Base-by-base conservation (phyloP, 345 rosid genomes). In the Populus pruinosa region DNA sequence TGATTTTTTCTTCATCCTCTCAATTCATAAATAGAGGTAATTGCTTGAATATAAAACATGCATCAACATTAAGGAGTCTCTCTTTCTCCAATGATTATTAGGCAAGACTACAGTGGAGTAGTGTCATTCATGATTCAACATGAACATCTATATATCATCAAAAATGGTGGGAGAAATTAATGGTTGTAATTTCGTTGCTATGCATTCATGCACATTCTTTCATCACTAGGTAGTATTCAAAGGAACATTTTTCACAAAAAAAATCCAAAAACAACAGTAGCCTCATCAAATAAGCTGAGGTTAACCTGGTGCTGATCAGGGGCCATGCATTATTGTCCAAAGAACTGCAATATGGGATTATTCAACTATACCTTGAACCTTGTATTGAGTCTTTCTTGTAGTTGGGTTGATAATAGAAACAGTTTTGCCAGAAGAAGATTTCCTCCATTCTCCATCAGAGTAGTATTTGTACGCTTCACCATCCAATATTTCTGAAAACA, bases 391-490 rank as follows among this genome's bases (percentile, higher is more conserved):
- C 74, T 88, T 93, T 64, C 95, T 88, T 1, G 97, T 93, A 1
- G 95, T 75, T 0, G 98, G 99, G 78, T 96, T 96, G 79, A 94
- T 76, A 77, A 96, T 96, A 61, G 94, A 76, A 8, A 93, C 98
- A 80, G 77, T 85, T 83, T 94, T 96, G 59, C 93, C 93, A 13
- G 98, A 93, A 74, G 91, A 80, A 21, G 98, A 92, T 49, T 86
- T 88, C 82, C 80, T 90, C 99, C 99, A 96, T 80, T 90, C 94
- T 49, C 97, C 97, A 66, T 91, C 94, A 73, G 85, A 65, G 87
- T 92, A 93, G 82, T 91, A 96, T 76, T 92, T 93, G 88, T 84
- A 93, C 29, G 85, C 94, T 39, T 93, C 99, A 64, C 92, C 99
- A 5, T 93, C 96, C n/a, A 96, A 33, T 13, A 92, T 92, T 80